Evolutionary conservation across 2,329 filamentous ascomycete species (phyloP), one percentile per base, ranked within the genome.

Genomic region (Cladosporium sp.): DNA sequence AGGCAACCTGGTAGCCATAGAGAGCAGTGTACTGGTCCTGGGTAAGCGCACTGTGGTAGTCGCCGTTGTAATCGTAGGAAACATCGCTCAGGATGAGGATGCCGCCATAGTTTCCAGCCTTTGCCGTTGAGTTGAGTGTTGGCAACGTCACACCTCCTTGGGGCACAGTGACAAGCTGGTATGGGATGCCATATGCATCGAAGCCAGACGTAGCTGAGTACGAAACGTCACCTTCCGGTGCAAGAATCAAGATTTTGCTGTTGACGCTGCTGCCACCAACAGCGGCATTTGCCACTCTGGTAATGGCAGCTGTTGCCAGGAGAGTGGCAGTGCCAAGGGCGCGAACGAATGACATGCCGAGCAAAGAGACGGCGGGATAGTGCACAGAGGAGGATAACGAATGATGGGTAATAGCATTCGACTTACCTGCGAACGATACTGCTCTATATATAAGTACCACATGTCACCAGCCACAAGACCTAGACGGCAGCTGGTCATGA

Each of bases 131-230:
- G 70, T 84, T 87, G 35, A 89, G 79, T 0, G 75, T 67, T 0
- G 86, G 86, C 31, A 89, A 80, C 21, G 76, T 69, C 5, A 80
- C 76, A 16, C 86, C 86, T 7, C 72, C 70, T 69, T 84, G 78
- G 8, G 85, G 85, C n/a, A 89, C 84, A 23, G 83, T 69, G 12
- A 87, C 71, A 6, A 82, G 79, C 69, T 87, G 78, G 70, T 81
- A 88, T 1, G 86, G 85, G 67, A 89, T 88, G 35, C 85, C 86
- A 70, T 89, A 88, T 65, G 80, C 85, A 71, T 85, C 83, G 10
- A 89, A 80, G 28, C 86, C 86, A 14, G 81, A 82, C 40, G 80
- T 81, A 14, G 82, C 83, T 31, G 82, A 81, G 21, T 76, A 76
- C 10, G 83, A 83, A 2, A 83, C 80, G 71, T 88, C 85, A 23